Base-by-base conservation (phyloP, 345 rosid genomes). In the Viola odorata region DNA sequence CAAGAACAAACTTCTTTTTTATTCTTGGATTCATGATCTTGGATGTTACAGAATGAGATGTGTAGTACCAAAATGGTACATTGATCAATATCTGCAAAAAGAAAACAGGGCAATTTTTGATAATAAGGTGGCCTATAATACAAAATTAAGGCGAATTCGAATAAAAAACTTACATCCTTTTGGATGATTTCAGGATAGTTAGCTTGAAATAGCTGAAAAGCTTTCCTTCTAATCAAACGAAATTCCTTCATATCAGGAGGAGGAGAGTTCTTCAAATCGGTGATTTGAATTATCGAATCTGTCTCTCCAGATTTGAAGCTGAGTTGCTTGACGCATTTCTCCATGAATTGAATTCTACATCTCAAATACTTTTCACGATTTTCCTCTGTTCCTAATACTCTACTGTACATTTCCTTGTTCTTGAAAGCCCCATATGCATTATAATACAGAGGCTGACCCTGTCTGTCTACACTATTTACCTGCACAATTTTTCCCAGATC, bases 41-140 rank as follows among this genome's bases (percentile, higher is more conserved):
- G 36, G 71, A 64, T 8, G 60, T 59, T 62, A 83, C 53, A 14
- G 55, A 41, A 50, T 72, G 87, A 50, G 68, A 78, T 3, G 77
- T 68, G 61, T 80, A 78, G 79, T 70, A 82, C 87, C 89, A 77
- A 7, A 86, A 78, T 5, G 89, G 85, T 6, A 78, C 84, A 49
- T 84, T 83, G 60, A 86, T 62, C 56, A 86, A 13, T 53, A 82
- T 78, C 86, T 82, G 75, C 67, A 69, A 67, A 55, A 65, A 12
- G n/a, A n/a, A n/a, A n/a, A n/a, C n/a, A 44, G 17, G 5, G 7
- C 16, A 6, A 58, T 15, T n/a, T 12, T 8, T n/a, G 6, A 13
- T 48, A 16, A 12, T 13, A 48, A 13, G n/a, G n/a, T n/a, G n/a
- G n/a, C 51, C 7, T 47, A 6, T 12, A 47, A 47, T 13, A 11